Evolutionary conservation across 257 asterid species (phyloP).

Genomic region (Salvia splendens): DNA sequence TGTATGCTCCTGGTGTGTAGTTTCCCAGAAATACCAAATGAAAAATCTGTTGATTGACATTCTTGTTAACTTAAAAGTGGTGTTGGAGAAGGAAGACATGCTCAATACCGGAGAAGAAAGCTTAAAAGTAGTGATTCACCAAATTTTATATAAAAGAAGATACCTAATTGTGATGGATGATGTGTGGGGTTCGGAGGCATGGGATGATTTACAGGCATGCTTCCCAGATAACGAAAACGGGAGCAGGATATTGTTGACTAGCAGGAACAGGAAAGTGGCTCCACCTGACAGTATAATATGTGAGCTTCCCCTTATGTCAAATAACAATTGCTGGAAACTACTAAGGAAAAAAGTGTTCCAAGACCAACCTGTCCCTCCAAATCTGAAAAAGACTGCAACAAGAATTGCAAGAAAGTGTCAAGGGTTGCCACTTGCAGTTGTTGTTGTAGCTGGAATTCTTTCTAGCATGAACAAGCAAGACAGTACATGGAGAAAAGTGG

Average conservation of each 20-base stretch:
- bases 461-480: slow-evolving; percentile 9
- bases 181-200: slow-evolving; percentile 36
- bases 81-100: slow-evolving; percentile 10
- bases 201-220: slow-evolving; percentile 22
- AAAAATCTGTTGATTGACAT: slow-evolving; percentile 30
- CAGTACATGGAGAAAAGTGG: slow-evolving; percentile 35
- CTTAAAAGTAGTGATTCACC: slow-evolving; percentile 24
- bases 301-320: slow-evolving; percentile 19
- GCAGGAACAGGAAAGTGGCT: slow-evolving; percentile 27
- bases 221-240: slow-evolving; percentile 33
- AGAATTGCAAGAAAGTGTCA: slow-evolving; percentile 32
- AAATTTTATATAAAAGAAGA: slow-evolving; percentile 29
- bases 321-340: slow-evolving; percentile 39
- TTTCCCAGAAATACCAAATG: slow-evolving; percentile 32
- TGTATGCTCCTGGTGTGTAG: slow-evolving; percentile 30
- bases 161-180: slow-evolving; percentile 48
- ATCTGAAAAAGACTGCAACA: slow-evolving; percentile 25
- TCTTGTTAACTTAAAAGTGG: background rate
- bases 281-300: slow-evolving; percentile 3
- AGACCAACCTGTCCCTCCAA: slow-evolving; percentile 27
- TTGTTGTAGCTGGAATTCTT: slow-evolving; percentile 46
- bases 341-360: slow-evolving; percentile 37
- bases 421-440: slow-evolving; percentile 46
- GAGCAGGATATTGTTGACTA: slow-evolving; percentile 45
- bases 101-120: slow-evolving; percentile 1